Evolutionary conservation across 2,329 filamentous ascomycete species (phyloP), one percentile per base, ranked within the genome.

Genomic region (Xylariaceae sp.): DNA sequence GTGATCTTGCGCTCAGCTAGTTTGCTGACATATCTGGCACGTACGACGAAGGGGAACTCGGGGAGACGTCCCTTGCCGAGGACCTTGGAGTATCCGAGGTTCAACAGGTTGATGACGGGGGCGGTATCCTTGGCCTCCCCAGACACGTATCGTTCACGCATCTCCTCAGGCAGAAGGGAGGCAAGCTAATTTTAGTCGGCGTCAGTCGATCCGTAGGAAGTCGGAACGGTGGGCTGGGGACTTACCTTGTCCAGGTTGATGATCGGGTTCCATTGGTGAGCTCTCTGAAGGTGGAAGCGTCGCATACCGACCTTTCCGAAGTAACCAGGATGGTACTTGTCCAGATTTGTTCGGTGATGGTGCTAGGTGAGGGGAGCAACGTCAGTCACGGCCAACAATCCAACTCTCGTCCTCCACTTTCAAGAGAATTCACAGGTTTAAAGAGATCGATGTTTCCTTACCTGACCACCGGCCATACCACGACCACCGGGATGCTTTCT

Each of bases 1-100:
- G 86, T 95, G 73, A 98, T 96, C 85, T 98, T 98, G 76, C 86
- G 78, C 84, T 98, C 94, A 56, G 92, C 92, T 69, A 96, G 81
- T 68, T 86, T 85, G 78, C 83, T 88, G 71, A 98, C 86, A 77
- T 88, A 97, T 68, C 92, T 79, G 57, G 92, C 92, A 66, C 88
- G 88, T 57, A 98, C 88, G 62, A 98, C 87, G 61, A 98, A 71
- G 57, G 92, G 92, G 62, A 97, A 80, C 65, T 90, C 77, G 63
- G 92, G 90, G 61, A 98, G 76, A 65, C 90, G 83, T 71, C 94
- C 92, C 83, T 98, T 98, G 69, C 92, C 92, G 65, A 98, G 85
- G 56, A 98, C 81, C 78, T 98, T 98, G 67, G 88, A 85, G 82
- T 97, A 98, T 60, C 94, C 94, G 69, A 95, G 84, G 61, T 88